Evolutionary conservation across 2,329 filamentous ascomycete genomes (phyloP), one percentile per base, ranked within the genome.

Genomic region (Fusarium xylarioides): DNA sequence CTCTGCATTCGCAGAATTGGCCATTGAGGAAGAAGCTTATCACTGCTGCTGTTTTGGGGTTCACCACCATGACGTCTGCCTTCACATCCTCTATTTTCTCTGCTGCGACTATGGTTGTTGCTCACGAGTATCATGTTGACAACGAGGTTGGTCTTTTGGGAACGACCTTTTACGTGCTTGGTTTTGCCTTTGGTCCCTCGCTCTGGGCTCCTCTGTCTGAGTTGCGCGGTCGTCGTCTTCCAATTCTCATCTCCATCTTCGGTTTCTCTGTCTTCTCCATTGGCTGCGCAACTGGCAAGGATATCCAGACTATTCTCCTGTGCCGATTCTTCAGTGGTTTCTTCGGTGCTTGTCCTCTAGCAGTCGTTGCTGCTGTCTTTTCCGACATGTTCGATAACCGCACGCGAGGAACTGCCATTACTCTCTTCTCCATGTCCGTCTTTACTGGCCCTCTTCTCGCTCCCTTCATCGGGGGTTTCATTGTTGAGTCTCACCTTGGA

Each of bases 1-100:
- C 94, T 5, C 79, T 95, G 68, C 94, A 97, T 81, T 92, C 94
- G 2, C 93, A 95, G 83, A 97, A 97, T 80, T 97, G 95, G 95
- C 87, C 92, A 0, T 78, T 93, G 60, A 89, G 84, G 79, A 95
- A 93, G 85, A 97, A 97, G 90, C 55, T 94, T 43, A 76, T 88
- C 9, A 93, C 91, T 1, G 89, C 90, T 26, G 86, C 86, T 44
- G 91, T 94, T 76, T 84, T 95, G 46, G 92, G 91, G 21, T 95
- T 91, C 77, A 93, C 92, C 19, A 94, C 93, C 23, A 85, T 95
- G 76, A 89, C 89, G 4, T 85, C 92, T 0, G 88, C 92, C 9
- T 95, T 95, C 77, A 90, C 91, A 1, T 92, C 90, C n/a, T 91
- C 89, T 81, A 90, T 95, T 77, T 95, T 93, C 83, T 93, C 91